Evolutionary conservation across 345 rosid species (phyloP), one percentile per base, ranked within the genome.

Genomic region (sweet orange (Citrus sinensis)): DNA sequence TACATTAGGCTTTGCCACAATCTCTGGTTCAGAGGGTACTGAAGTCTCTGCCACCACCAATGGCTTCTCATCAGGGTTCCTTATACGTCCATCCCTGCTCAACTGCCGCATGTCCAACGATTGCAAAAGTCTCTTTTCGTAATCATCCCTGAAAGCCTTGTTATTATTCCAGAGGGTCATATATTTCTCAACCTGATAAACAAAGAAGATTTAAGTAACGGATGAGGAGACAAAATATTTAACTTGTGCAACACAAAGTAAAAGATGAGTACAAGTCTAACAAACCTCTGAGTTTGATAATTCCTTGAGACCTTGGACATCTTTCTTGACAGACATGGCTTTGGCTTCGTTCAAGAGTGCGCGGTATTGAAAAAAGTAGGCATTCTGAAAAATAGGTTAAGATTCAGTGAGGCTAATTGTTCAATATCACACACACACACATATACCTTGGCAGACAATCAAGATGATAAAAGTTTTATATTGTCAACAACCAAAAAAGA

Each of bases 81-180:
- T 89, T 3, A 88, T 87, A 64, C 92, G 87, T 66, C 91, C 98
- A 84, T 96, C 99, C 67, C 81, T 83, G 79, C 91, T 89, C 87
- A 91, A 25, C 78, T 86, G 89, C 49, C 88, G 89, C 59, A 66
- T 80, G 78, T 92, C 92, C 71, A 90, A 80, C n/a, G 97, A 95
- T 67, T 81, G 70, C 82, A 88, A 74, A 56, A 91, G 76, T 82
- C 97, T 83, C 80, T 89, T 91, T 87, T 88, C 86, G n/a, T 94
- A 96, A 80, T 94, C 97, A 55, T 94, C 97, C 88, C 98, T 89
- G 81, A 92, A 87, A 70, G 86, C 84, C 84, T 93, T 93, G 82
- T 83, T 82, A 35, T 77, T 80, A 73, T 80, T 81, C 99, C 99
- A 96, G 68, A 85, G 89, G 71, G 91, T 83, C 84, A 94, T 85